phyloP scores from a whole-genome alignment of 208 protist species.

The Leishmania major region DNA sequence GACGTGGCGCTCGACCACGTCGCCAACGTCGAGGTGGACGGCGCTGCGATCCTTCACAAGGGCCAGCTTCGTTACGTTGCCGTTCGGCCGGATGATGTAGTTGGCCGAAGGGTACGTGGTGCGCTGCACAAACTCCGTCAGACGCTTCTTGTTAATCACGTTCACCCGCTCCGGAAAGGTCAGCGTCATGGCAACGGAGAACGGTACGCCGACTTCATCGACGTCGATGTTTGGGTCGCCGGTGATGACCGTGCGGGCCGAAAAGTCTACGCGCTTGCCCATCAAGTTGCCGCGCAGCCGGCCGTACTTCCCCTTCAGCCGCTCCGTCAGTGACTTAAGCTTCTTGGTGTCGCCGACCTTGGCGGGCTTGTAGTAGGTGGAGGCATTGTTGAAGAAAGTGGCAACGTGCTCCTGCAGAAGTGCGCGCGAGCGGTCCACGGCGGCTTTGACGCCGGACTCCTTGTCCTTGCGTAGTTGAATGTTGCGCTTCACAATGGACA shows the following conservation, averaged over 20 bases:
- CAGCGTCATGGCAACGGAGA: conserved; percentile 97
- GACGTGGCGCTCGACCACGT: conserved; percentile 98
- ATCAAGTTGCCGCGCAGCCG: conserved; percentile 99
- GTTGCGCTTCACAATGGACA: conserved; percentile 98
- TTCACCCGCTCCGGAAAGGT: conserved; percentile 99
- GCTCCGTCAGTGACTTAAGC: conserved; percentile 98
- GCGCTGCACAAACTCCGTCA: conserved; percentile 95
- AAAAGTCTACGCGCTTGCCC: conserved; percentile 99
- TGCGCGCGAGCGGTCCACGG: conserved; percentile 82
- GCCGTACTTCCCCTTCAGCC: conserved; percentile 99
- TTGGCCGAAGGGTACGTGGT: conserved; percentile 97
- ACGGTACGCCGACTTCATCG: conserved; percentile 99
- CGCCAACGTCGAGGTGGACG: conserved; percentile 90
- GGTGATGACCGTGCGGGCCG: conserved; percentile 99
- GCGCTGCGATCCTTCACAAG: conserved; percentile 81
- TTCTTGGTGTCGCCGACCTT: conserved; percentile 92
- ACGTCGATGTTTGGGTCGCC: conserved; percentile 97
- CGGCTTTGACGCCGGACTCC: conserved; percentile 85
- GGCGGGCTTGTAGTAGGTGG: conserved; percentile 91
- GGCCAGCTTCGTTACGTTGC: conserved; percentile 92
- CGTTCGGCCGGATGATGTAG: conserved; percentile 90
- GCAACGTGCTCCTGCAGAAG: conserved; percentile 98
- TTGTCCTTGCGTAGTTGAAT: conserved; percentile 89
- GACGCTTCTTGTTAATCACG: conserved; percentile 96
- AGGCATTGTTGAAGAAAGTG: conserved; percentile 98